Evolutionary conservation across 2,329 filamentous ascomycete genomes (phyloP), one percentile per base, ranked within the genome.

Genomic region (Xylariaceae sp.): DNA sequence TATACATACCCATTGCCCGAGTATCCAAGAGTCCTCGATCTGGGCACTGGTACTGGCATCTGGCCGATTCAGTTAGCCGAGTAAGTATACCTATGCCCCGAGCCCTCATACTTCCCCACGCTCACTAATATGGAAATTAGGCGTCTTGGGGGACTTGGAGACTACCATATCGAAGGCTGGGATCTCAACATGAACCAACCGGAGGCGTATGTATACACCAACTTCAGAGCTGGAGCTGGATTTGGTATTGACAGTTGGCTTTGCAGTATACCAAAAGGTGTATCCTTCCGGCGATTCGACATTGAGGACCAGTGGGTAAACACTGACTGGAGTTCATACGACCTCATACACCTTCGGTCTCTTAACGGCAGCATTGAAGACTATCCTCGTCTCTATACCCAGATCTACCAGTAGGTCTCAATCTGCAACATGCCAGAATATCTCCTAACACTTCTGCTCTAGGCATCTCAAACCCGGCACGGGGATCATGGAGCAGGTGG

Each of bases 31-130:
- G 70, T 83, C 33, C 57, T 84, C 29, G 80, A 84, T 54, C 58
- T 95, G 38, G 90, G 88, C 29, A 89, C 84, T 47, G 90, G 89
- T 14, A 94, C 88, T 1, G 88, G 88, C 27, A 90, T 94, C 45
- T 97, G 90, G 90, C 78, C 84, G 28, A 85, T 94, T 52, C 84
- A 90, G 50, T 83, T 95, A 65, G 84, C 85, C 47, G 81, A 85
- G 75, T 87, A 68, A 66, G 78, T 60, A 15, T 32, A 32, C 31
- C 12, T 24, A 2, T 19, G 33, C 21, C n/a, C 24, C 6, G 31
- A 23, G 26, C 34, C 16, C 7, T 15, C 19, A 23, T 26, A 32
- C 26, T 29, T 34, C 16, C 7, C 16, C 19, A 23, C 29, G 31
- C 26, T 12, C 21, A 28, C 47, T 50, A 18, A 49, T 36, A n/a